Percentiles rank a stretch among this genome's conserved stretches.
phyloP scores from a whole-genome alignment of 1,139 yeast species.

The Scheffersomyces parashehatae region DNA sequence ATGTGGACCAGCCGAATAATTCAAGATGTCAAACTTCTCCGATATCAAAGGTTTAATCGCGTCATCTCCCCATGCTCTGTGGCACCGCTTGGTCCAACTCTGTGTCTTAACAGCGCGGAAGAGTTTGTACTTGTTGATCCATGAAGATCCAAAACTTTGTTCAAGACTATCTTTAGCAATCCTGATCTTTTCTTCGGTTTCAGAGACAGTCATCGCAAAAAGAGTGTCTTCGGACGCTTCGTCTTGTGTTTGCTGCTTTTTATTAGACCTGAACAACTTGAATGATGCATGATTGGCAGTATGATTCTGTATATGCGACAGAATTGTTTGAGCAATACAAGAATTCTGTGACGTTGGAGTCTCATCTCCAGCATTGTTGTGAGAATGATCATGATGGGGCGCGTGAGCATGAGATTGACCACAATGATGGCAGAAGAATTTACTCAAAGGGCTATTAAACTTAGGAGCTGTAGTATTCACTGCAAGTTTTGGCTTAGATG shows the following conservation, averaged over 20 bases:
- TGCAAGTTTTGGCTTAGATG: neutral
- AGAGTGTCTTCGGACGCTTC: constrained; percentile 1
- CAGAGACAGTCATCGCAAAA: constrained; percentile 14
- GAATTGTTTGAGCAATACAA: too few species aligned
- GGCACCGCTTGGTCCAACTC: constrained; percentile 27
- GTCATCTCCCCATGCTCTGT: constrained; percentile 40
- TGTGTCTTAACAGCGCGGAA: constrained; percentile 26
- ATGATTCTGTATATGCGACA: neutral
- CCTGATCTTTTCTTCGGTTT: constrained; percentile 30
- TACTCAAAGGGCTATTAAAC: constrained; percentile 11
- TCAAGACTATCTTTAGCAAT: constrained; percentile 38
- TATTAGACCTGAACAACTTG: neutral
- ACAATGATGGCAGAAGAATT: constrained; percentile 3
- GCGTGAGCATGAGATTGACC: neutral
- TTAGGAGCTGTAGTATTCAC: constrained; percentile 4
- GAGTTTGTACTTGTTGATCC: constrained; percentile 52
- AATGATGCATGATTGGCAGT: neutral
- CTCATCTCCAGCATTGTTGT: constrained; percentile 1
- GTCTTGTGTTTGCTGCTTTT: neutral
- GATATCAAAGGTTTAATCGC: constrained; percentile 28
- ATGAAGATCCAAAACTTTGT: constrained; percentile 60
- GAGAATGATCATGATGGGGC: neutral
- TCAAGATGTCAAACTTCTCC: constrained; percentile 38
- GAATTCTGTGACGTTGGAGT: too few species aligned
- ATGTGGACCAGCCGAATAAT: constrained; percentile 37